A percentile compares a stretch with the other conserved stretches of the same genome.
These are phyloP conservation scores for Xenoacremonium recifei DNA, from an alignment of 2,329 filamentous ascomycete species.

Conservation along the genomic window DNA sequence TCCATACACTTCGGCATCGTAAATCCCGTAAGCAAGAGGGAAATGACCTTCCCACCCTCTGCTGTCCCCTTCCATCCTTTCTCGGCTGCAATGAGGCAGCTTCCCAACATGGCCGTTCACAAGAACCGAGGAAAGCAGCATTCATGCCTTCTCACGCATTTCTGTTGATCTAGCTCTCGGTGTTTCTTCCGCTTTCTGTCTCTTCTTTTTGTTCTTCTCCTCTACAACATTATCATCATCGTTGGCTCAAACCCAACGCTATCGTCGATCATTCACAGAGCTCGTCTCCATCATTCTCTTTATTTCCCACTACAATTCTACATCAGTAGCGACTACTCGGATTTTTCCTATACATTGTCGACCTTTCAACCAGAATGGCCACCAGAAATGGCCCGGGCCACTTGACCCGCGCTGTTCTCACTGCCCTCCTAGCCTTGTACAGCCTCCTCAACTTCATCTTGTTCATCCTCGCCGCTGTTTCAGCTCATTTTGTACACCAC, in stretches of 20 bases:
- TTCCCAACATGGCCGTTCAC: too few species aligned
- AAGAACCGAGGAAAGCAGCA: too few species aligned
- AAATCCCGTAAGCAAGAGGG: too few species aligned
- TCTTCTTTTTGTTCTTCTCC: background rate
- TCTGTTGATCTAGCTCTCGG: too few species aligned
- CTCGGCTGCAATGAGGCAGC: too few species aligned
- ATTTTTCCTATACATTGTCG: too few species aligned
- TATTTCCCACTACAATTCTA: background rate
- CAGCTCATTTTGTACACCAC: conserved; percentile 6
- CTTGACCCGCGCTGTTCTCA: conserved; percentile 11
- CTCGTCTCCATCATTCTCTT: background rate
- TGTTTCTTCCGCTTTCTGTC: background rate
- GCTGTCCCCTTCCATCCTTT: too few species aligned
- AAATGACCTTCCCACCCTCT: too few species aligned
- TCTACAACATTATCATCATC: background rate
- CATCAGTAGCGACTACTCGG: background rate
- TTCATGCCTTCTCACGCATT: too few species aligned
- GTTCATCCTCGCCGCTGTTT: conserved; percentile 13
- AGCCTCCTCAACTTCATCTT: conserved; percentile 19
- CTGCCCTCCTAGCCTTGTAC: conserved; percentile 17
- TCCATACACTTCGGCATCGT: too few species aligned
- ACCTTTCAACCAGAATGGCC: background rate
- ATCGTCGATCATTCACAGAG: background rate
- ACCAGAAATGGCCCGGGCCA: background rate
- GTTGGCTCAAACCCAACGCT: background rate